Evolutionary conservation across 2,329 filamentous ascomycete genomes (phyloP).

Genomic region (Colletotrichum chrysophilum): DNA sequence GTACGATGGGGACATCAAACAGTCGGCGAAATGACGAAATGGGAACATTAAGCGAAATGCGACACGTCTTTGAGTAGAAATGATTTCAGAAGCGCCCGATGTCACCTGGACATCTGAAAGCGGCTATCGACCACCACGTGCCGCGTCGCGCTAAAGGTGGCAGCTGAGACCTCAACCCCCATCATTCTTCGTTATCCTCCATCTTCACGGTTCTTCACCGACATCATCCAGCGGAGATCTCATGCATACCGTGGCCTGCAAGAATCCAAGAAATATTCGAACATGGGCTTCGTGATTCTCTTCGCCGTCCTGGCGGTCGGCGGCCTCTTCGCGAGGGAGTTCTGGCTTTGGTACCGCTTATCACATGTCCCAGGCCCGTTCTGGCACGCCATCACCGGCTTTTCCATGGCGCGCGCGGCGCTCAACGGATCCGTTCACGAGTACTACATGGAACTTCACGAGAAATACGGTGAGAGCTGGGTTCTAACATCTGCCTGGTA

Average conservation of each 20-base stretch:
- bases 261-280: not conserved
- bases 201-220: not conserved
- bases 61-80: not conserved
- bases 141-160: not conserved
- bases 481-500: slow-evolving; percentile 4
- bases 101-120: not conserved
- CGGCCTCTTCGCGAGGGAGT: not conserved
- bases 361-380: slow-evolving; percentile 38
- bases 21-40: not conserved
- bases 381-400: slow-evolving; percentile 33
- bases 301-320: not conserved
- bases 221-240: fast-evolving
- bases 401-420: slow-evolving; percentile 29
- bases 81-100: not conserved
- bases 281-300: not conserved
- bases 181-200: not conserved
- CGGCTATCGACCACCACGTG: not conserved
- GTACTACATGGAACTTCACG: slow-evolving; percentile 14
- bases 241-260: not conserved
- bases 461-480: not conserved
- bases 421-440: slow-evolving; percentile 4
- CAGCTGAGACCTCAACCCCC: slow-evolving; percentile 9
- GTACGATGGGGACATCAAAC: not conserved
- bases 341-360: slow-evolving; percentile 31
- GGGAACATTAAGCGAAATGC: fast-evolving